These are phyloP conservation scores for Cladosporium phlei DNA, from an alignment of 2,329 filamentous ascomycete species.

Conservation along the genomic window DNA sequence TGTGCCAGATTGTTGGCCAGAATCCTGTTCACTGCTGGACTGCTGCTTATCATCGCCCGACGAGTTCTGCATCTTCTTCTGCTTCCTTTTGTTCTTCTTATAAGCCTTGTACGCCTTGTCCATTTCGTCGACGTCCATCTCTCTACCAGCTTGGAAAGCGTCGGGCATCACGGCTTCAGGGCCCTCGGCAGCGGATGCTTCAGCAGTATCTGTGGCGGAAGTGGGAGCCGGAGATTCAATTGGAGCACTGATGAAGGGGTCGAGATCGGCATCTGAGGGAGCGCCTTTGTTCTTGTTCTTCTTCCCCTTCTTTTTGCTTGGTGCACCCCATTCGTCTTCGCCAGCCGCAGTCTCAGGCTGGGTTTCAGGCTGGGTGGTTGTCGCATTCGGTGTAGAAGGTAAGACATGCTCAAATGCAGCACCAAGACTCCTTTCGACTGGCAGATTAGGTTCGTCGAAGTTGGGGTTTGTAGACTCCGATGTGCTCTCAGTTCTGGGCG, in stretches of 20 bases:
- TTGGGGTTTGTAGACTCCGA: not conserved
- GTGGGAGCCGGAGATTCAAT: constrained; percentile 14
- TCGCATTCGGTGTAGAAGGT: not conserved
- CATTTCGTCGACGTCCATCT: constrained; percentile 34
- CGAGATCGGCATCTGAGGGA: constrained; percentile 27
- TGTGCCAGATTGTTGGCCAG: not conserved
- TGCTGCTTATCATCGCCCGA: not conserved
- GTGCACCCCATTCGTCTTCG: constrained; percentile 10
- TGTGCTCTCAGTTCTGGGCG: not conserved
- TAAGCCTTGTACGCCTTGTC: constrained; percentile 30
- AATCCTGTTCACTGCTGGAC: not conserved
- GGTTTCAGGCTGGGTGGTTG: too few species aligned
- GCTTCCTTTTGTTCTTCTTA: constrained; percentile 30
- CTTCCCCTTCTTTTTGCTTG: constrained; percentile 8
- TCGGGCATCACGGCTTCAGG: not conserved
- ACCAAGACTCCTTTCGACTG: not conserved
- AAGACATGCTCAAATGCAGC: not conserved
- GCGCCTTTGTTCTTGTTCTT: constrained; percentile 42
- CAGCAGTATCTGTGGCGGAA: constrained; percentile 10
- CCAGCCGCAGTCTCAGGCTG: not conserved
- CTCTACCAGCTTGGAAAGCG: constrained; percentile 18
- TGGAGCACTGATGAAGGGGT: constrained; percentile 17
- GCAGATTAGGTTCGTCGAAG: not conserved
- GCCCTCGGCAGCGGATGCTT: constrained; percentile 4
- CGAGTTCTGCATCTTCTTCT: constrained; percentile 26